Base-by-base conservation (phyloP, 2,329 filamentous ascomycete genomes). In the Trichoderma pleuroti region DNA sequence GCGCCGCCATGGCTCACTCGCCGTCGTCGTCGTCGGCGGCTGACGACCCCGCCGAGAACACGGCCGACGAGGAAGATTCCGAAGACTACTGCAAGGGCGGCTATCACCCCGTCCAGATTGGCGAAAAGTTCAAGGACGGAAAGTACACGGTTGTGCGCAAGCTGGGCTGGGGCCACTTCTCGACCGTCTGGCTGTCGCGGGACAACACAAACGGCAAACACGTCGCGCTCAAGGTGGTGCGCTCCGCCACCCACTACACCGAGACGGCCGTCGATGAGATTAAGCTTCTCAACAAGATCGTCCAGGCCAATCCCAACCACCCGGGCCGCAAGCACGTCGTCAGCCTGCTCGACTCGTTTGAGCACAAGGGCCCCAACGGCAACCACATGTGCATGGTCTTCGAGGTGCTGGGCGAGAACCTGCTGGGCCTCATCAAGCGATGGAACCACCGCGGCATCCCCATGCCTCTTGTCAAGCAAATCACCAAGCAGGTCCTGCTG, bases 41-140 rank as follows among this genome's bases (percentile, higher is more conserved):
- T 76, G 94, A 95, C 82, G 94, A 97, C 80, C 87, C 89, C 76
- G 89, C 92, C 81, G 94, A 98, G 78, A 94, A 96, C 80, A 97
- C 95, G 49, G 95, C 94, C 78, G 96, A 98, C 80, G 96, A 99
- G 84, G 96, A 99, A 83, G 96, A 99, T 82, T 97, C 93, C 61
- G 95, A 98, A 83, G 96, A 99, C 82, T 99, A 99, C 85, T 98
- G 95, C 88, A 98, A 98, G 84, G 96, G 96, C 78, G 96, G 96
- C 72, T 99, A 98, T 82, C 96, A 99, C 80, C 96, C 96, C 3
- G 96, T 99, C 63, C 88, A 90, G 77, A 92, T 98, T 72, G 96
- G 96, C 77, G 96, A 99, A 84, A 92, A 94, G 78, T 98, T 98
- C 88, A 98, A 98, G 81, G 93, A 98, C 80, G 94, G 93, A 76